These are phyloP conservation scores for Biscogniauxia marginata DNA, from an alignment of 2,329 filamentous ascomycete genomes.

Conservation along the genomic window DNA sequence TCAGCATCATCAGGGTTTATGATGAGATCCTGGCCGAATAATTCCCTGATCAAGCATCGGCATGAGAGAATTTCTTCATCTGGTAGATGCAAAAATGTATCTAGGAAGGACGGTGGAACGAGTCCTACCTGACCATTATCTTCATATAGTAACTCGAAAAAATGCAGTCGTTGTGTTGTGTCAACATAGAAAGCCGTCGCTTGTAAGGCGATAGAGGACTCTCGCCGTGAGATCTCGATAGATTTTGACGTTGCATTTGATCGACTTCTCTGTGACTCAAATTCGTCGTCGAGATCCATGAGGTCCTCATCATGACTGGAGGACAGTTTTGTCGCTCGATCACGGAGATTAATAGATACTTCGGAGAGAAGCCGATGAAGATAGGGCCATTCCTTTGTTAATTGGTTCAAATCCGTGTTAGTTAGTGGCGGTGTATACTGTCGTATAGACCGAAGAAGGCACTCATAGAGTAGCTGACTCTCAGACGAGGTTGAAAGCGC, in stretches of 20 bases:
- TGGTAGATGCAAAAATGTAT: conserved; percentile 47
- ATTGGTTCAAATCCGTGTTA: conserved; percentile 35
- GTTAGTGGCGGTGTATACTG: conserved; percentile 47
- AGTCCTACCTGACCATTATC: conserved; percentile 47
- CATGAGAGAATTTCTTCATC: conserved; percentile 56
- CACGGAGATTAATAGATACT: conserved; percentile 36
- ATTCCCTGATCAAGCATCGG: conserved; percentile 47
- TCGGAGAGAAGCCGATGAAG: conserved; percentile 45
- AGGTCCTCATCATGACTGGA: conserved; percentile 24
- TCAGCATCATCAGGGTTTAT: conserved; percentile 46
- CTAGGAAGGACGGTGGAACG: conserved; percentile 50
- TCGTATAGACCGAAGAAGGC: conserved; percentile 44
- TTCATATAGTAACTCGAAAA: conserved; percentile 44
- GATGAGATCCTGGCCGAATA: conserved; percentile 55
- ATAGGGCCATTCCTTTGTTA: conserved; percentile 39
- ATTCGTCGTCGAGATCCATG: conserved; percentile 57
- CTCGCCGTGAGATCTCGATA: conserved; percentile 46
- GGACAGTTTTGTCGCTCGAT: conserved; percentile 33
- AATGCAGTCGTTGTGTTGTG: conserved; percentile 44
- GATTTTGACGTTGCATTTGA: conserved; percentile 37
- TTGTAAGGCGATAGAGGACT: conserved; percentile 42
- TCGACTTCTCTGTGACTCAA: conserved; percentile 58
- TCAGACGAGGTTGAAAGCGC: conserved; percentile 45
- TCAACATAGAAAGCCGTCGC: conserved; percentile 48
- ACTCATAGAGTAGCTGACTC: conserved; percentile 44